Percentiles rank a stretch among this genome's conserved stretches.
Evolutionary conservation across 257 asterid genomes (phyloP).

Genomic region (Eustoma russellianum): DNA sequence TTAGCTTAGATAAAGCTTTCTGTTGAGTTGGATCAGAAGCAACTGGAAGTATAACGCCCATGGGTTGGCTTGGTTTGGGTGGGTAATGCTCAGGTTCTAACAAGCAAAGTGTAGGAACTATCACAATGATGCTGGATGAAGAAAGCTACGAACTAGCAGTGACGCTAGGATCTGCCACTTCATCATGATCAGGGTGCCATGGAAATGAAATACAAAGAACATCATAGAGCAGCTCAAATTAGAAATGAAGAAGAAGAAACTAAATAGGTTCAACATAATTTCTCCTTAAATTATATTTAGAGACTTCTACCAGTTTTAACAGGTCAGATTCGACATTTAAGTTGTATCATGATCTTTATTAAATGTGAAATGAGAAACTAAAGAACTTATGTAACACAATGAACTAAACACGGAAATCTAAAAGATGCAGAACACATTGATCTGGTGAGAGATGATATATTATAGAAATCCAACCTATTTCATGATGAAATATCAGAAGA

Average conservation of each 20-base stretch:
- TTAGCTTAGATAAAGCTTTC: conserved; percentile 59
- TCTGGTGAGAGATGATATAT: too few relatives aligned
- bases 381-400: too few relatives aligned
- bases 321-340: too few relatives aligned
- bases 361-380: too few relatives aligned
- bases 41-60: conserved; percentile 45
- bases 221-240: not conserved
- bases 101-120: conserved; percentile 6
- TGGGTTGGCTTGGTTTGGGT: conserved; percentile 27
- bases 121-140: conserved; percentile 8
- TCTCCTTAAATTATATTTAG: too few relatives aligned
- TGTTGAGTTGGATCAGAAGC: conserved; percentile 70
- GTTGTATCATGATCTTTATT: too few relatives aligned
- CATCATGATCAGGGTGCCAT: not conserved
- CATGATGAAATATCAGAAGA: not conserved
- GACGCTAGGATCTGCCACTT: not conserved
- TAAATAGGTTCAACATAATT: too few relatives aligned
- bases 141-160: conserved; percentile 4
- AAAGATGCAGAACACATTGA: too few relatives aligned
- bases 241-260: too few relatives aligned
- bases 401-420: too few relatives aligned
- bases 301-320: too few relatives aligned
- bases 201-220: not conserved
- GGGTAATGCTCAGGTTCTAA: conserved; percentile 20
- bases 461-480: too few relatives aligned